Base-by-base conservation (phyloP, 2,329 filamentous ascomycete genomes). In the Diaporthe sp. region DNA sequence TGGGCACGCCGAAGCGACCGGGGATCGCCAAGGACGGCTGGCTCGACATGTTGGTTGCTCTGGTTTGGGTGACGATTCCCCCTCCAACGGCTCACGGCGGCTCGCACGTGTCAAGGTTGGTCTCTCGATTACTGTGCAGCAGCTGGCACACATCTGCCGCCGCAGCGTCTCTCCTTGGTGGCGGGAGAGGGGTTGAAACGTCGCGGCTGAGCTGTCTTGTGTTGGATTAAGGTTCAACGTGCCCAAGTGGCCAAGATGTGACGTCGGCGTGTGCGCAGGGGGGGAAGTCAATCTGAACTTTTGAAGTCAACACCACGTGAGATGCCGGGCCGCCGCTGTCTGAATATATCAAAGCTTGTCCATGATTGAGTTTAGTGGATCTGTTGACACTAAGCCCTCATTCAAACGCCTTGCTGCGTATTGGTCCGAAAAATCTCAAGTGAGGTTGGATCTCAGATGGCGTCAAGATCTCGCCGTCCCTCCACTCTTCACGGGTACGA, bases 161-260 rank as follows among this genome's bases (percentile, higher is more conserved):
- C 13, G 63, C 19, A 25, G 44, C 44, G 44, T 66, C 42, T 17
- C n/a, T 66, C 30, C 44, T 32, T 51, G 27, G 30, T 37, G 32
- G 30, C 44, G 13, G 44, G n/a, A 66, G 63, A 51, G 63, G 44
- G 63, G 44, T 37, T 66, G 63, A 66, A 66, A 66, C 63, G 63
- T 51, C 15, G 44, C 22, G 44, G 63, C 61, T 51, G 44, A 66
- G 0, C 30, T 51, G 61, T 51, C 30, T 8, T 50, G 61, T 35
- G 61, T 47, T 66, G 61, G 22, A 66, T 66, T 37, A 35, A 66
- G 22, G 27, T 66, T 50, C 27, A 50, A 25, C 7, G 1, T 10
- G 56, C 56, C 22, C 37, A 10, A 27, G 17, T 37, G 44, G 6
- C 27, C 44, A 51, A 22, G 44, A 66, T 51, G 63, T 35, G 63